phyloP scores from a whole-genome alignment of 148 eudicot species.

The Agrostemma githago region DNA sequence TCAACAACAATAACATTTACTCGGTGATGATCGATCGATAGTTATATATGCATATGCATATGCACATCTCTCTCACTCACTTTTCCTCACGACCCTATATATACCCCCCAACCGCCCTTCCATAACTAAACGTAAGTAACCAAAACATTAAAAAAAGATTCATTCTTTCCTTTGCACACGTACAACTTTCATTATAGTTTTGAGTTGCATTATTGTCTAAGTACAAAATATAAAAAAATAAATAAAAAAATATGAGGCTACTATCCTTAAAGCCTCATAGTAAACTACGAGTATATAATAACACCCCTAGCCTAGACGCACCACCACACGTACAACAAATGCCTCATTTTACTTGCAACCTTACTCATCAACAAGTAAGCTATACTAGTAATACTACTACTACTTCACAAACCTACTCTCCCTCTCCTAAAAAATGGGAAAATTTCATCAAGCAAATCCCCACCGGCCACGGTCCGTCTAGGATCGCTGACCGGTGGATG shows the following conservation, averaged over 20 bases:
- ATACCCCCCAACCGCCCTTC: too few species aligned
- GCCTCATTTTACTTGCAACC: background rate
- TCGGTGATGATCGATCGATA: background rate
- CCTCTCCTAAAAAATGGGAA: conserved; percentile 2
- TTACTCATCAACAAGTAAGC: conserved; percentile 21
- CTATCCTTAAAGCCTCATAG: conserved; percentile 16
- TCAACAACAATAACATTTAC: background rate
- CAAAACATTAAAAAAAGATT: background rate
- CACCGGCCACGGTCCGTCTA: background rate
- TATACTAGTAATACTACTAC: background rate
- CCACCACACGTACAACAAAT: conserved; percentile 18
- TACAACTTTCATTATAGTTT: background rate
- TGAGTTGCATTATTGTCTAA: too few species aligned
- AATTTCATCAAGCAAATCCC: conserved; percentile 3
- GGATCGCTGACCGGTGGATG: conserved; percentile 45
- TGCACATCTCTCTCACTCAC: background rate
- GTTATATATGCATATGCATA: too few species aligned
- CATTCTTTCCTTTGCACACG: background rate
- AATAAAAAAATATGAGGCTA: conserved; percentile 19
- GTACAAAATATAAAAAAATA: background rate
- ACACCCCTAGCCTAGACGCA: background rate
- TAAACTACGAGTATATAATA: background rate
- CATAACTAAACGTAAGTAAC: background rate
- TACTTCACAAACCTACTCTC: background rate
- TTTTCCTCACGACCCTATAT: background rate